Base-by-base conservation (phyloP, 106 monocot species). In the Vanilla planifolia region DNA sequence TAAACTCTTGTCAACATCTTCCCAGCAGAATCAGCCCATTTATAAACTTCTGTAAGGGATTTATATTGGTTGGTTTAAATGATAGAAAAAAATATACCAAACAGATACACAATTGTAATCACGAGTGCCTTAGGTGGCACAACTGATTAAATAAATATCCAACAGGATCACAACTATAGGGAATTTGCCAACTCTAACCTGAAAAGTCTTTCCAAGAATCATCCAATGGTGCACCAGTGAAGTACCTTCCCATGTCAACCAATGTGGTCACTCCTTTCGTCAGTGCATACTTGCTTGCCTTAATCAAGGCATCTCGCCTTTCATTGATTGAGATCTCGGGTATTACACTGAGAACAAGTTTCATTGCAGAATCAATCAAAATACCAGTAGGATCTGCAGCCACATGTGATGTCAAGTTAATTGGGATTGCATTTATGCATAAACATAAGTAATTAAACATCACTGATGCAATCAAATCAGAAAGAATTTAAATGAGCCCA, bases 1-100 rank as follows among this genome's bases (percentile, higher is more conserved):
- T 81, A 96, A 59, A 82, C 91, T 82, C 96, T 87, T 51, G 79
- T 78, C 63, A 81, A 55, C 91, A 96, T 91, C 73, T 91, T 79
- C 11, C 75, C 87, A 55, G 69, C 19, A 51, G 84, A 81, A 77
- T 87, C 77, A 57, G 96, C 96, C 90, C 86, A 90, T 70, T 71
- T 51, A 43, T 91, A 96, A 43, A 96, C 79, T 66, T 91, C 96
- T 96, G 75, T 57, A 21, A 56, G 33, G 35, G 19, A 57, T 34
- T 20, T 20, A 57, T 57, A 20, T 7, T 28, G 9, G 27, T 53
- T 29, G 29, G 53, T 53, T 30, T 16, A 13, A 29, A 40, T 40
- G 2, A 40, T 40, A 8, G 39, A 8, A 40, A 40, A 6, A 40
- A 13, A 40, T 13, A 40, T 8, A 13, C 39, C 6, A 40, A 40